Conservation (phyloP, 768 basidiomycete species). For the Polyporus arcularius region DNA sequence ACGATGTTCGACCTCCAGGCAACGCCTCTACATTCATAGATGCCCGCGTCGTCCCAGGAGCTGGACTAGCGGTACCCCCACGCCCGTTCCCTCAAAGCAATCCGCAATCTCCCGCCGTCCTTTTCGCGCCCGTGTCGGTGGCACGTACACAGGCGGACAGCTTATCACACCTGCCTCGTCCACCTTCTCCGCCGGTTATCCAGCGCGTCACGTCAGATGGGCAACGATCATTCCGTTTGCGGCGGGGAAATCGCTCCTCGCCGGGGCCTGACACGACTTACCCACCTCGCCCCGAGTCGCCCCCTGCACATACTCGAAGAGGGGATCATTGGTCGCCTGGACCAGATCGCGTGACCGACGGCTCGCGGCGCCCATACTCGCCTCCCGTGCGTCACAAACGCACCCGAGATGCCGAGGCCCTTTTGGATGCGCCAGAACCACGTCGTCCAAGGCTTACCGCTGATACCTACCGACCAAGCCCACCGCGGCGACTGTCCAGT, state of each 20-base stretch:
- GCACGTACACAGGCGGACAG: too few relatives aligned
- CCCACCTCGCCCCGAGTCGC: too few relatives aligned
- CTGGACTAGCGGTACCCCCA: background rate
- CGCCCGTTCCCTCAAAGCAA: too few relatives aligned
- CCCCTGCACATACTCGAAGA: background rate
- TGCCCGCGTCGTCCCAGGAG: background rate
- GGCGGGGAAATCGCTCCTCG: too few relatives aligned
- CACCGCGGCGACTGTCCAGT: too few relatives aligned
- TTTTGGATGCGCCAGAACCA: background rate
- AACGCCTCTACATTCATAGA: background rate
- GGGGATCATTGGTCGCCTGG: constrained; percentile 3
- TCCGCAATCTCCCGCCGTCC: too few relatives aligned
- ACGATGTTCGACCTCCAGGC: too few relatives aligned
- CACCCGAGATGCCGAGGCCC: constrained; percentile 1
- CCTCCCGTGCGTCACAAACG: constrained; percentile 10
- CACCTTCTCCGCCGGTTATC: too few relatives aligned
- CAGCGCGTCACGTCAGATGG: background rate
- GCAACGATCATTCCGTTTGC: background rate
- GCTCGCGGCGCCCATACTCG: background rate
- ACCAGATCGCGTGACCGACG: background rate
- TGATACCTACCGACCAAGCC: background rate
- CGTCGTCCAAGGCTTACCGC: background rate
- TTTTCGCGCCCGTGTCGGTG: too few relatives aligned
- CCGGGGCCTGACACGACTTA: too few relatives aligned
- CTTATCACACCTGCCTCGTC: too few relatives aligned